A percentile compares a stretch with the other conserved stretches of the same genome.
phyloP scores from a whole-genome alignment of 2,329 filamentous ascomycete genomes.

The Samsoniella hepiali region DNA sequence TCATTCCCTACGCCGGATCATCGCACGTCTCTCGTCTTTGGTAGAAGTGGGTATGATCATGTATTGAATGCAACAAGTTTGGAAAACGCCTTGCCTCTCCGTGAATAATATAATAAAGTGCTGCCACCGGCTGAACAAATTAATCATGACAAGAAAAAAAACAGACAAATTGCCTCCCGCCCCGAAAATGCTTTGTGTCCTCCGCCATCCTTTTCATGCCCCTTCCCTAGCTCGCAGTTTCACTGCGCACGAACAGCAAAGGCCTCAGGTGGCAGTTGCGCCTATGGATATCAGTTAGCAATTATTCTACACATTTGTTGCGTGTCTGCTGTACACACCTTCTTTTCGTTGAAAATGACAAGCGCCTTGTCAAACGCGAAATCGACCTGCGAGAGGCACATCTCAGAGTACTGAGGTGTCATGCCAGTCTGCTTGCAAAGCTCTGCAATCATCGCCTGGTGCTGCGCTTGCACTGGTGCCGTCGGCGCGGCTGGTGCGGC shows the following conservation, averaged over 20 bases:
- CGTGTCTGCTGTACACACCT: constrained; percentile 47
- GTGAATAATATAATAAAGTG: constrained; percentile 7
- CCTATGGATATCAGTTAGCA: constrained; percentile 30
- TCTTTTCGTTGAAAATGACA: constrained; percentile 70
- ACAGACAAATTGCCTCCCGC: background rate
- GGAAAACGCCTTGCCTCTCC: constrained; percentile 11
- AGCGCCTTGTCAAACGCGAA: constrained; percentile 80
- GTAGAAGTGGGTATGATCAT: background rate
- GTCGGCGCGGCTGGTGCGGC: constrained; percentile 26
- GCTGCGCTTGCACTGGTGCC: constrained; percentile 40
- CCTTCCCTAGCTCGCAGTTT: background rate
- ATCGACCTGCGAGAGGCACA: constrained; percentile 74
- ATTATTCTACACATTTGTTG: background rate
- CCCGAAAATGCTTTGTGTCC: background rate
- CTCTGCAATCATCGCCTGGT: constrained; percentile 70
- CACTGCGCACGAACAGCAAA: constrained; percentile 32
- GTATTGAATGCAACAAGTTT: constrained; percentile 10
- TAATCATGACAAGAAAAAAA: constrained; percentile 2
- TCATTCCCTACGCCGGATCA: background rate
- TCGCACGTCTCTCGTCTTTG: background rate
- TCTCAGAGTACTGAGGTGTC: constrained; percentile 71
- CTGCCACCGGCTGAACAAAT: constrained; percentile 11
- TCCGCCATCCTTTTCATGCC: background rate
- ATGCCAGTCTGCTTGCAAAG: constrained; percentile 77
- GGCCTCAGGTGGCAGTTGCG: constrained; percentile 47